Percentiles rank a stretch among this genome's conserved stretches.
Evolutionary conservation across 768 basidiomycete genomes (phyloP).

Genomic region (Tulasnella sp.): DNA sequence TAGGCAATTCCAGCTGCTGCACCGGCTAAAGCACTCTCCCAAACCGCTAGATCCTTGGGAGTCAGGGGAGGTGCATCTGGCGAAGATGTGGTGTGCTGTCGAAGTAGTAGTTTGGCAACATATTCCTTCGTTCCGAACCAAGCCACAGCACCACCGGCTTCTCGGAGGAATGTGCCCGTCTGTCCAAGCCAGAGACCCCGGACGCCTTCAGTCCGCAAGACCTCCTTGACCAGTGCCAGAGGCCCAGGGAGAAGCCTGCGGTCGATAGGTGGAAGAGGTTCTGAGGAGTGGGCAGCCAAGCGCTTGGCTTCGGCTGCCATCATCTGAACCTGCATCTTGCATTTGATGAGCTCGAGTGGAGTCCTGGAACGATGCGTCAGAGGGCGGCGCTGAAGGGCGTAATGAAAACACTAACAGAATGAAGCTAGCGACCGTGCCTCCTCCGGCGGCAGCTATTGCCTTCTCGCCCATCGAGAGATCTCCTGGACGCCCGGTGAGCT

Average conservation of each 20-base stretch:
- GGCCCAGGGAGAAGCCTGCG: conserved; percentile 57
- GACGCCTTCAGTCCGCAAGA: conserved; percentile 60
- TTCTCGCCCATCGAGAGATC: conserved; percentile 53
- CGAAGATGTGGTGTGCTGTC: conserved; percentile 19
- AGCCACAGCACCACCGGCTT: conserved; percentile 81
- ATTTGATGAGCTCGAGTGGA: conserved; percentile 91
- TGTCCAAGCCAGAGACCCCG: conserved; percentile 96
- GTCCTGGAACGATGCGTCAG: conserved; percentile 44
- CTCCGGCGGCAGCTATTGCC: conserved; percentile 74
- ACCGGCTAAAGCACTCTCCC: conserved; percentile 81
- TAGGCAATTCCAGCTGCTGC: conserved; percentile 80
- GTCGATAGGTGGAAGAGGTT: conserved; percentile 25
- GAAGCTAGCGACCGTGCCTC: conserved; percentile 80
- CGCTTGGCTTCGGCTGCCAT: conserved; percentile 39
- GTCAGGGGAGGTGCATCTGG: neutral
- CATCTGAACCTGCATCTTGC: conserved; percentile 97
- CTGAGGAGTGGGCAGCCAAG: conserved; percentile 9
- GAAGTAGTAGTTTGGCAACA: conserved; percentile 52
- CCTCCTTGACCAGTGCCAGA: conserved; percentile 52
- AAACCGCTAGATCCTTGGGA: conserved; percentile 47
- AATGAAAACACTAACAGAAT: conserved; percentile 52
- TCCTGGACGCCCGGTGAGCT: conserved; percentile 31
- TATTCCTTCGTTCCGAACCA: conserved; percentile 91
- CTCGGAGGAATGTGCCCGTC: conserved; percentile 84
- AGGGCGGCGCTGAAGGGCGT: neutral